Conservation (phyloP, 345 rosid genomes). For the Gossypium stocksii region DNA sequence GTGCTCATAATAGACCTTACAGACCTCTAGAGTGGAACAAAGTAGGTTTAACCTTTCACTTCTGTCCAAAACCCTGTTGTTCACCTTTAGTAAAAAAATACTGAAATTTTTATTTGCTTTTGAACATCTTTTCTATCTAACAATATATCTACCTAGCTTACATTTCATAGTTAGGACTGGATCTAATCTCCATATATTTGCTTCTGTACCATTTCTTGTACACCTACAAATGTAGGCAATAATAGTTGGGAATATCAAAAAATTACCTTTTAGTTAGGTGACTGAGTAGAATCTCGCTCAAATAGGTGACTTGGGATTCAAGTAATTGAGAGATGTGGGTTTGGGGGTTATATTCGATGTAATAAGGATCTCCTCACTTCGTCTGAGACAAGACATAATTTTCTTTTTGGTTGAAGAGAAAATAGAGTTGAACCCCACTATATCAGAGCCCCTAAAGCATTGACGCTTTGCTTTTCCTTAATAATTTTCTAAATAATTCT, state of each 20-base stretch:
- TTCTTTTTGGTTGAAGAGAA: background rate
- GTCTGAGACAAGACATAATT: background rate
- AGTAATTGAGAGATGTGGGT: background rate
- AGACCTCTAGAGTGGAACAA: background rate
- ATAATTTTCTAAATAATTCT: background rate
- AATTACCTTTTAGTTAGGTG: background rate
- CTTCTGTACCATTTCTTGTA: background rate
- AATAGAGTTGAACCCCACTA: background rate
- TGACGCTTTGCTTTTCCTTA: background rate
- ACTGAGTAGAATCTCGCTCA: background rate
- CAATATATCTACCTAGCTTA: background rate
- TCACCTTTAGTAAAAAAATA: background rate
- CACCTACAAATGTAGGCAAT: background rate
- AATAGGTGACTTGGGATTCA: background rate
- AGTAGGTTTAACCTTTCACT: background rate
- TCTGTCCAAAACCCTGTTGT: background rate
- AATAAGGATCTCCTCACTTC: background rate
- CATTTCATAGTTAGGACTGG: background rate
- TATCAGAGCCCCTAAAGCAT: background rate
- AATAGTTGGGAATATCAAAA: background rate
- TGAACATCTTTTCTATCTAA: background rate
- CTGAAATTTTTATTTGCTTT: background rate
- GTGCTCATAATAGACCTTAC: background rate
- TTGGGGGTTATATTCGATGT: background rate
- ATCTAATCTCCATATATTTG: background rate